Percentiles rank a stretch among this genome's conserved stretches.
These are phyloP conservation scores for Monosporozyma yasuniensis DNA, from an alignment of 805 yeast genomes.

Conservation along the genomic window DNA sequence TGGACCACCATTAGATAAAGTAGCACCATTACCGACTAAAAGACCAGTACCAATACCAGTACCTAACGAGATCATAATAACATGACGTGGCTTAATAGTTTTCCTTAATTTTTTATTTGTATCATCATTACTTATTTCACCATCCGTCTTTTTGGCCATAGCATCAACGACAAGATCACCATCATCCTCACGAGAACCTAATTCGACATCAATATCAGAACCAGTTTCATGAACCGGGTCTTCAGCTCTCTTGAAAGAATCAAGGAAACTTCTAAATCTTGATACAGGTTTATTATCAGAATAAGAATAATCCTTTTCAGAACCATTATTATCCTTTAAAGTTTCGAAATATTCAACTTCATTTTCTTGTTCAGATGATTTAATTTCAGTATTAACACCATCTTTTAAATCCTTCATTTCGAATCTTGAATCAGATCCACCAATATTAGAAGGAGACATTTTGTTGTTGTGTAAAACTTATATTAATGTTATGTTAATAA, in stretches of 20 bases:
- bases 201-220: slow-evolving; percentile 1
- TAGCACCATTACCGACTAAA: slow-evolving; percentile 47
- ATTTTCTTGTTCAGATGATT: slow-evolving; percentile 16
- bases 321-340: not conserved
- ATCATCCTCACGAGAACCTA: not conserved
- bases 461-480: no score
- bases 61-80: slow-evolving; percentile 71
- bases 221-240: not conserved
- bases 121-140: slow-evolving; percentile 4
- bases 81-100: slow-evolving; percentile 37
- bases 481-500: no score
- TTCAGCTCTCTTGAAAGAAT: slow-evolving; percentile 12
- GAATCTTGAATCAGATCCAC: slow-evolving; percentile 3
- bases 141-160: slow-evolving; percentile 1
- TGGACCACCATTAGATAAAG: slow-evolving; percentile 39
- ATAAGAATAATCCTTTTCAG: slow-evolving; percentile 3
- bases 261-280: slow-evolving; percentile 1
- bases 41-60: slow-evolving; percentile 80
- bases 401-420: slow-evolving; percentile 9
- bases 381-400: slow-evolving; percentile 6
- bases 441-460: slow-evolving; percentile 4
- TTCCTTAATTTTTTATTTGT: slow-evolving; percentile 28
- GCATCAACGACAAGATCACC: not conserved
- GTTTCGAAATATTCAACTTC: slow-evolving; percentile 22
- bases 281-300: not conserved